Evolutionary conservation across 371 early-diverging fungal species (phyloP).

Genomic region (Mucor plumbeus): DNA sequence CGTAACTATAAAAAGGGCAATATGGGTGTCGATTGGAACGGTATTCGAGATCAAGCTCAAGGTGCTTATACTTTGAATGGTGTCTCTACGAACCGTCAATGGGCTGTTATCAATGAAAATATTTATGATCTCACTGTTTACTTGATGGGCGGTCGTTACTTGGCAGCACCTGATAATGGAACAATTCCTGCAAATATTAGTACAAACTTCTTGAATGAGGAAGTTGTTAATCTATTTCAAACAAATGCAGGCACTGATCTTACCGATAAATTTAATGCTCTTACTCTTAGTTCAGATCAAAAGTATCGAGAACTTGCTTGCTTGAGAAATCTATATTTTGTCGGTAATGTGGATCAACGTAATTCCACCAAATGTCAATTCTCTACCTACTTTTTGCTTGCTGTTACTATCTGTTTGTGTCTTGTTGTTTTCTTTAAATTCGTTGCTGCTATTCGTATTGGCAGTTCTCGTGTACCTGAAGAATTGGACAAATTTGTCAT

Average conservation of each 20-base stretch:
- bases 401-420: constrained; percentile 73
- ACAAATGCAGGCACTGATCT: constrained; percentile 63
- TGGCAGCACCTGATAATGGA: constrained; percentile 27
- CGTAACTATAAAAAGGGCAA: constrained; percentile 50
- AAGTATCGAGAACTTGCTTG: constrained; percentile 55
- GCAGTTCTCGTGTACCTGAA: constrained; percentile 64
- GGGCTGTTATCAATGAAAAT: constrained; percentile 64
- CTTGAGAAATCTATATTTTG: constrained; percentile 75
- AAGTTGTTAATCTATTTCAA: constrained; percentile 59
- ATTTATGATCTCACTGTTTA: constrained; percentile 68
- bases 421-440: constrained; percentile 86
- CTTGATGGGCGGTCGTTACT: constrained; percentile 46
- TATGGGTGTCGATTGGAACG: constrained; percentile 40
- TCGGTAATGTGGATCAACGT: constrained; percentile 83
- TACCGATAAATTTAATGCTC: constrained; percentile 53
- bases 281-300: constrained; percentile 26
- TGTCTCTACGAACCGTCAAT: constrained; percentile 40
- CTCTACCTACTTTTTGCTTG: constrained; percentile 81
- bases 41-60: constrained; percentile 37
- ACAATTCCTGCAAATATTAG: constrained; percentile 33
- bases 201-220: constrained; percentile 46
- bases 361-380: constrained; percentile 76
- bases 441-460: constrained; percentile 79
- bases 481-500: constrained; percentile 86
- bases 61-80: constrained; percentile 32